phyloP scores from a whole-genome alignment of 805 yeast species.

The Barnettozyma pratensis region DNA sequence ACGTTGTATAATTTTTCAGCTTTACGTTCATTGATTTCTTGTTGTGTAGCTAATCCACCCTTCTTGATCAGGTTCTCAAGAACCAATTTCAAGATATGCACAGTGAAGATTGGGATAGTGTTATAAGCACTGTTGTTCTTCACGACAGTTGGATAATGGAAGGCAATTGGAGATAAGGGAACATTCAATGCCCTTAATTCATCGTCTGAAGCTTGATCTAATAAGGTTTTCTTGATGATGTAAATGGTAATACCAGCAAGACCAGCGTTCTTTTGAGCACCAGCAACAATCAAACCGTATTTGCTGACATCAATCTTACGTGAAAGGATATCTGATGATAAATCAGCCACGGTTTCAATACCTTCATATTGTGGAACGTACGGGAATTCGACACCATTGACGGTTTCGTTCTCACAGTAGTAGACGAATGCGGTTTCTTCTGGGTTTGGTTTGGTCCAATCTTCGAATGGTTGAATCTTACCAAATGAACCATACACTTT shows the following conservation, averaged over 20 bases:
- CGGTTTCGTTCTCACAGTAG: conserved; percentile 96
- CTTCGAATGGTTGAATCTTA: conserved; percentile 56
- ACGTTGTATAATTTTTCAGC: conserved; percentile 51
- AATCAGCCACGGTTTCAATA: conserved; percentile 85
- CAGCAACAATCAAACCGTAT: conserved; percentile 90
- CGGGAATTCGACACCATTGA: conserved; percentile 80
- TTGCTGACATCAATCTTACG: conserved; percentile 74
- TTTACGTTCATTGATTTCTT: conserved; percentile 52
- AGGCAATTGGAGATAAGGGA: conserved; percentile 86
- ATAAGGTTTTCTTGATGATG: conserved; percentile 76
- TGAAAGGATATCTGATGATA: conserved; percentile 90
- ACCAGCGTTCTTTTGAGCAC: conserved; percentile 98
- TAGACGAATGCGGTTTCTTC: conserved; percentile 79
- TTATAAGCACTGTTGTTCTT: conserved; percentile 90
- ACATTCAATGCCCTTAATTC: conserved; percentile 52
- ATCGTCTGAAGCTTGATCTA: conserved; percentile 61
- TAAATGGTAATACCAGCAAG: conserved; percentile 92
- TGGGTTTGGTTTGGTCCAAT: conserved; percentile 55
- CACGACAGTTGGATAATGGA: conserved; percentile 81
- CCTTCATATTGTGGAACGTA: conserved; percentile 49
- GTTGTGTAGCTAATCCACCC: conserved; percentile 74
- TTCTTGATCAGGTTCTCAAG: conserved; percentile 51
- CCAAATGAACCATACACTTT: conserved; percentile 52
- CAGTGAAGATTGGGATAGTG: conserved; percentile 90
- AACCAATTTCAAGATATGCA: conserved; percentile 80